Base-by-base conservation (phyloP, 306 rosid species). In the Vigna reflexopilosa region DNA sequence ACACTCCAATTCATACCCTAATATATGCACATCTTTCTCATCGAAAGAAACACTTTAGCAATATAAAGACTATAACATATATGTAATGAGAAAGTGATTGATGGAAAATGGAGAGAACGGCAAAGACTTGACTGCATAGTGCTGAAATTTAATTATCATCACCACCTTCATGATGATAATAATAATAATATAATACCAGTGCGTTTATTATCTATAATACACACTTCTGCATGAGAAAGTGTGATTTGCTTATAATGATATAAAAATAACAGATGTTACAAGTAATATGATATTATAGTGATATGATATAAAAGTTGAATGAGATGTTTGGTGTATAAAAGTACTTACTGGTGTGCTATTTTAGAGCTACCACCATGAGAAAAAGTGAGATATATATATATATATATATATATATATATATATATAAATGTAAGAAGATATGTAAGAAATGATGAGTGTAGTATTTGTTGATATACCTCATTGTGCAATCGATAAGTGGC, bases 401-500 rank as follows among this genome's bases (percentile, higher is more conserved):
- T n/a, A n/a, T n/a, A n/a, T n/a, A n/a, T n/a, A n/a, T n/a, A n/a
- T n/a, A n/a, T n/a, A n/a, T n/a, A 50, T 2, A 50, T 50, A 16
- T 49, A 50, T 50, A 50, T 49, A 49, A 1, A 4, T 49, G 16
- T 50, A 15, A 49, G 5, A 49, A 49, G 54, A 49, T 49, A 38
- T 38, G 7, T 38, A 38, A 28, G 49, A 45, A 45, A 11, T 5
- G 7, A 15, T 49, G 4, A 12, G 9, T 19, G 1, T 19, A 54
- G 22, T 34, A 67, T 62, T 4, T 20, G 13, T 40, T 9, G 1
- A 24, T 67, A 22, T 81, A 93, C 97, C 93, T 91, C 93, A 28
- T 79, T 67, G 4, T 89, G 83, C 65, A 93, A 79, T 19, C 93
- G 96, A 17, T 81, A 76, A 20, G 57, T 49, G 50, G 96, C 93